Evolutionary conservation across 306 rosid species (phyloP).

Genomic region (Quercus mongolica): DNA sequence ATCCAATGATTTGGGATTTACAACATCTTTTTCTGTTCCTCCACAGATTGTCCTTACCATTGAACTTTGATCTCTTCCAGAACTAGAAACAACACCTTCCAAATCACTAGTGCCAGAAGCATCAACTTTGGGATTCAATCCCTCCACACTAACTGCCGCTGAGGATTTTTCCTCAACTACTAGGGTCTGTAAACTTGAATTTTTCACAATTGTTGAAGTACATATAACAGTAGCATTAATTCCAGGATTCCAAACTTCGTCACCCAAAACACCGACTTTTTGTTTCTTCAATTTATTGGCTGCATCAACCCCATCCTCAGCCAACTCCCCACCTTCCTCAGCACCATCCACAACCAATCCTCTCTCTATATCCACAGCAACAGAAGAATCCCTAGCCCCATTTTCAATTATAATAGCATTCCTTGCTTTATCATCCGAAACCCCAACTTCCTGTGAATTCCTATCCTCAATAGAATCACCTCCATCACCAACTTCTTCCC

Average conservation of each 20-base stretch:
- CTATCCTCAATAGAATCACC: conserved; percentile 14
- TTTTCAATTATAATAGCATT: conserved; percentile 21
- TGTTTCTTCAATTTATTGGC: conserved; percentile 24
- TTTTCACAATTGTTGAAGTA: background rate
- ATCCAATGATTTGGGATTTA: conserved; percentile 21
- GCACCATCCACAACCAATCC: conserved; percentile 22
- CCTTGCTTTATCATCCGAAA: conserved; percentile 8
- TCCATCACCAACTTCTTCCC: background rate
- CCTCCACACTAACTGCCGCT: background rate
- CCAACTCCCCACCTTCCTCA: conserved; percentile 20
- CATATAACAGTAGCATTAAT: background rate
- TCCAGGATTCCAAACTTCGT: conserved; percentile 20
- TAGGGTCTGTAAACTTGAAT: conserved; percentile 3
- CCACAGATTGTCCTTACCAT: background rate
- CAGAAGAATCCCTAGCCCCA: conserved; percentile 26
- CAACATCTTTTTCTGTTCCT: background rate
- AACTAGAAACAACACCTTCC: conserved; percentile 1
- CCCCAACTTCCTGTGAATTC: conserved; percentile 25
- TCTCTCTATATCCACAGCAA: conserved; percentile 18
- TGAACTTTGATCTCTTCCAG: background rate
- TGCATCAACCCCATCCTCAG: conserved; percentile 21
- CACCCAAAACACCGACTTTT: conserved; percentile 5
- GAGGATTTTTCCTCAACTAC: conserved; percentile 12
- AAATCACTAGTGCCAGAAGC: background rate
- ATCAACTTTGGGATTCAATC: conserved; percentile 10